Evolutionary conservation across 768 basidiomycete genomes (phyloP).

Genomic region (Boletus pseudo-olivaceus): DNA sequence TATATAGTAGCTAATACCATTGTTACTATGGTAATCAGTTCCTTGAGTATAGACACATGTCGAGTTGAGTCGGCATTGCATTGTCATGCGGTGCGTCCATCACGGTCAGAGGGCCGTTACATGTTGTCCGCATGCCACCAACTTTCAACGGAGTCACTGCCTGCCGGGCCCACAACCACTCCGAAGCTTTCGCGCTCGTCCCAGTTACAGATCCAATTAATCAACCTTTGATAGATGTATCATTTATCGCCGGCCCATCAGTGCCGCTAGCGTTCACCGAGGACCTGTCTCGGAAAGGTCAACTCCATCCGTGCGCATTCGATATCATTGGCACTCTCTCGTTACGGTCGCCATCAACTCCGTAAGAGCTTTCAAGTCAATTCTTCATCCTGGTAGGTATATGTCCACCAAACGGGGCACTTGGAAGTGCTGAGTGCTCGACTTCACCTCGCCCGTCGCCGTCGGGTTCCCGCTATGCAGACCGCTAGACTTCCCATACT

Average conservation of each 20-base stretch:
- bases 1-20: too few species aligned
- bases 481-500: too few species aligned
- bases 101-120: too few species aligned
- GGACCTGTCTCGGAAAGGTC: too few species aligned
- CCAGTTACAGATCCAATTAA: not conserved
- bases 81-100: too few species aligned
- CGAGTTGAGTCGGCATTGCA: too few species aligned
- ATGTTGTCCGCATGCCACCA: not conserved
- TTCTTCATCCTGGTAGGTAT: not conserved
- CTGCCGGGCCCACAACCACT: not conserved
- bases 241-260: too few species aligned
- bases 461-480: not conserved
- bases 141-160: not conserved
- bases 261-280: not conserved
- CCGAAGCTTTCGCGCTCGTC: not conserved
- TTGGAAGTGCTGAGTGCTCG: not conserved
- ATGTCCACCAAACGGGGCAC: not conserved
- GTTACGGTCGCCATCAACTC: too few species aligned
- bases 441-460: not conserved
- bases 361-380: not conserved
- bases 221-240: too few species aligned
- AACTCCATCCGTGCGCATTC: not conserved
- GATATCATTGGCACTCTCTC: not conserved
- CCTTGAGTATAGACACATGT: too few species aligned
- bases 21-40: too few species aligned